phyloP scores from a whole-genome alignment of 805 yeast genomes.

The Metschnikowia baotianmanensis region DNA sequence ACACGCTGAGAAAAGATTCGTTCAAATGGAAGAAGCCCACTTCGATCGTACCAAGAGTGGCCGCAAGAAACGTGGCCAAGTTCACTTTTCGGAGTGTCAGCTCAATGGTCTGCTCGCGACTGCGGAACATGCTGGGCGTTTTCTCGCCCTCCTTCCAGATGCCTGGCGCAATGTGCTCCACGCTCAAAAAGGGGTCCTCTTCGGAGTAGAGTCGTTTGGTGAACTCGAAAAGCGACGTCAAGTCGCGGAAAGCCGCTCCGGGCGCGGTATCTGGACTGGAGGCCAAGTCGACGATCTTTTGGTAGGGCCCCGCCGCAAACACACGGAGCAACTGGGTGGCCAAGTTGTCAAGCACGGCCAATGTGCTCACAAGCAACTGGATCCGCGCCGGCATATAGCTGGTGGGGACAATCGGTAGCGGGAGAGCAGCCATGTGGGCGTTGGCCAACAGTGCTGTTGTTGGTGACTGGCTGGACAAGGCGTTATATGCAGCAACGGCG shows the following conservation, averaged over 20 bases:
- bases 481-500: slow-evolving; percentile 43
- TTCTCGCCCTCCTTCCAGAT: slow-evolving; percentile 62
- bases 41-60: slow-evolving; percentile 79
- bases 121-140: slow-evolving; percentile 56
- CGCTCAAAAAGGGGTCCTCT: slow-evolving; percentile 69
- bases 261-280: slow-evolving; percentile 62
- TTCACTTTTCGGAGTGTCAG: slow-evolving; percentile 79
- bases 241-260: slow-evolving; percentile 63
- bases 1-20: slow-evolving; percentile 79
- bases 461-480: slow-evolving; percentile 39
- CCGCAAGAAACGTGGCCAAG: slow-evolving; percentile 82
- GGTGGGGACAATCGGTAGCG: slow-evolving; percentile 57
- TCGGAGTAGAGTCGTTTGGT: slow-evolving; percentile 68
- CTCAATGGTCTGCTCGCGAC: slow-evolving; percentile 59
- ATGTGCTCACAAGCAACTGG: slow-evolving; percentile 61
- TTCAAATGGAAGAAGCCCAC: slow-evolving; percentile 86
- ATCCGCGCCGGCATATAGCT: slow-evolving; percentile 56
- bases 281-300: slow-evolving; percentile 68
- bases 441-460: slow-evolving; percentile 32
- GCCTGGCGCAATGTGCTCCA: slow-evolving; percentile 69
- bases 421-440: slow-evolving; percentile 61
- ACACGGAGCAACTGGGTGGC: slow-evolving; percentile 76
- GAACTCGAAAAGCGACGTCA: slow-evolving; percentile 76
- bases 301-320: slow-evolving; percentile 71
- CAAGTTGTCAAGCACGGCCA: slow-evolving; percentile 78